phyloP scores from a whole-genome alignment of 768 basidiomycete genomes.

The Rhodotorula kratochvilovae region DNA sequence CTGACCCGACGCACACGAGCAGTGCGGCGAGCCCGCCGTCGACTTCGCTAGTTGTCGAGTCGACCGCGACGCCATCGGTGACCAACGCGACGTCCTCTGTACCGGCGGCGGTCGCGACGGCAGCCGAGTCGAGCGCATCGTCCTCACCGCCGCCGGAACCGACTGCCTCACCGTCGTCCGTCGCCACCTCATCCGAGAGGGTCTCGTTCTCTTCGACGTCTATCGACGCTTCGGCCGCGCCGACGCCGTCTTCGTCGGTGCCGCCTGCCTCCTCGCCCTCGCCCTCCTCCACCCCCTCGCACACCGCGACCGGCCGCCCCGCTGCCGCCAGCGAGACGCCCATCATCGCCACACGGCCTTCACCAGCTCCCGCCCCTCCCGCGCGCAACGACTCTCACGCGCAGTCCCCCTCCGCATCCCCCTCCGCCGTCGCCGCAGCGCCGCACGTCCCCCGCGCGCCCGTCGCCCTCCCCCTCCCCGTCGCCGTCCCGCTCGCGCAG shows the following conservation, averaged over 20 bases:
- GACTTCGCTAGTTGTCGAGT: not conserved
- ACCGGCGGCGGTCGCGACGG: too few species aligned
- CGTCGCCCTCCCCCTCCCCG: not conserved
- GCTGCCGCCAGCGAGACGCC: not conserved
- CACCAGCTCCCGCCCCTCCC: not conserved
- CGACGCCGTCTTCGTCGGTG: too few species aligned
- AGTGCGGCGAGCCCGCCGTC: not conserved
- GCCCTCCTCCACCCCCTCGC: not conserved
- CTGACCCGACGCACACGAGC: not conserved
- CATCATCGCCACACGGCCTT: not conserved
- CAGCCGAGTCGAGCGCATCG: too few species aligned
- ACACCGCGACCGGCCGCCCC: not conserved
- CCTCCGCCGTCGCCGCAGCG: not conserved
- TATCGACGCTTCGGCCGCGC: too few species aligned
- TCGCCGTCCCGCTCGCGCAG: conserved; percentile 7
- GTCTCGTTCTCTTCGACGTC: too few species aligned
- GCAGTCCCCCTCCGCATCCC: too few species aligned
- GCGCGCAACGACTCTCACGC: not conserved
- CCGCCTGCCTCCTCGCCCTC: too few species aligned
- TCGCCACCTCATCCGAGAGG: too few species aligned
- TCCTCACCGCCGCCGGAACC: too few species aligned
- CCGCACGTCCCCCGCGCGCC: not conserved
- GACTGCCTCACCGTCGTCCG: too few species aligned
- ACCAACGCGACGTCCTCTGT: not conserved
- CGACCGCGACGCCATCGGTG: too few species aligned